A percentile compares a stretch with the other conserved stretches of the same genome.
phyloP scores from a whole-genome alignment of 345 rosid genomes.

The Moricandia moricandioides region DNA sequence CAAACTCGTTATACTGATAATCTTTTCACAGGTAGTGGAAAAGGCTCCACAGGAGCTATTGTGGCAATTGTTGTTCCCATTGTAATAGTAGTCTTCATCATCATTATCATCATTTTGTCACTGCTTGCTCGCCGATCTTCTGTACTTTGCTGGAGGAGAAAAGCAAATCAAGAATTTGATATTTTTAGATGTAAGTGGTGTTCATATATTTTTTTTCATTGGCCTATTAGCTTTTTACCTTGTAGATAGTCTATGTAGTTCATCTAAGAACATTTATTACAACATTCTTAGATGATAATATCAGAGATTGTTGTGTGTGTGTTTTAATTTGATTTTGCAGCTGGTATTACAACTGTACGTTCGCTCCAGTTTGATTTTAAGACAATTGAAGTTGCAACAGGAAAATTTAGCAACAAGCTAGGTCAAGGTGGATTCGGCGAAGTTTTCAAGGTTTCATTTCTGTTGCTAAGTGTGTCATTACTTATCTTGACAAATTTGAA shows the following conservation, averaged over 20 bases:
- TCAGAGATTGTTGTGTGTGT: too few species aligned
- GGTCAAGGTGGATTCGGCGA: not conserved
- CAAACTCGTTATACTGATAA: too few species aligned
- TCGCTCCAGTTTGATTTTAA: not conserved
- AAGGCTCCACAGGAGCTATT: not conserved
- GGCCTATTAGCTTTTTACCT: not conserved
- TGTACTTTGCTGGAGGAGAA: slow-evolving; percentile 8
- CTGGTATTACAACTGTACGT: too few species aligned
- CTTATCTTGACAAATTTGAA: not conserved
- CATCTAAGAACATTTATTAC: too few species aligned
- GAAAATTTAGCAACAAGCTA: not conserved
- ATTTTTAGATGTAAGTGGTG: too few species aligned
- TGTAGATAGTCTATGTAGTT: too few species aligned
- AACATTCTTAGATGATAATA: too few species aligned
- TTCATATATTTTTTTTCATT: not conserved
- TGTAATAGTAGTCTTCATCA: not conserved
- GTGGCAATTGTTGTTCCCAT: not conserved
- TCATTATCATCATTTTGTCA: too few species aligned
- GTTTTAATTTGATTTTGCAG: too few species aligned
- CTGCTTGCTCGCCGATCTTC: not conserved
- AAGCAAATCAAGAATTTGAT: not conserved
- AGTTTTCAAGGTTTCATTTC: not conserved
- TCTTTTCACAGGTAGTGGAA: not conserved
- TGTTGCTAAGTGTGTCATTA: not conserved
- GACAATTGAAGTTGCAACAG: not conserved